Base-by-base conservation (phyloP, 192 early-diverging fungal species). In the Tieghemiomyces parasiticus region DNA sequence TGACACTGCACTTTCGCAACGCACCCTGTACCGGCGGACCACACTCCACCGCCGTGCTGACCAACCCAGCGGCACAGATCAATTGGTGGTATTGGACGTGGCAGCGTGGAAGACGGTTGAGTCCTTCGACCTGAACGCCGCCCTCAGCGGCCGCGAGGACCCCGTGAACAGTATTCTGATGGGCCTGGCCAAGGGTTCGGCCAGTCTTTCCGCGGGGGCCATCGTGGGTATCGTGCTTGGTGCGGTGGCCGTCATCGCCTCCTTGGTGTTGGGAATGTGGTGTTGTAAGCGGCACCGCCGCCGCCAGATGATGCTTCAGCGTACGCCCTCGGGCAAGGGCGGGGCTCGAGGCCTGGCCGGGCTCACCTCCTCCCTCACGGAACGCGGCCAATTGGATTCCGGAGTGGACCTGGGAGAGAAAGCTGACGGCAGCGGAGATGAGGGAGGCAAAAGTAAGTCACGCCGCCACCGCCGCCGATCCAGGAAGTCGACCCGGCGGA, bases 171-270 rank as follows among this genome's bases (percentile, higher is more conserved):
- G 35, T n/a, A n/a, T n/a, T 1, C 20, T n/a, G 13, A 16, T 58
- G 34, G 13, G 22, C 10, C 32, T 58, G 24, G 35, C 34, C n/a
- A 12, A 58, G 32, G 55, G 55, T 4, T 2, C 33, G 9, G 20
- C 34, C 8, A n/a, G 26, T 58, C 26, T 58, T 14, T 58, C 55
- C 28, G 55, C 35, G 55, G 55, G 55, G 32, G 55, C 55, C 32
- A 58, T 58, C 55, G 26, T 58, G 13, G 55, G 55, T 20, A 58
- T 58, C 32, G 55, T 58, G 32, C 19, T 35, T 4, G 55, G 55
- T 10, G 35, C 28, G 13, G 22, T 58, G 19, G 55, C 28, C 4
- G 13, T 58, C 22, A 16, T 58, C 16, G 34, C 22, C 2, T n/a
- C 34, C 33, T 25, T 58, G 0, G 24, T 58, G 14, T 3, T 19